A percentile compares a stretch with the other conserved stretches of the same genome.
These are phyloP conservation scores for Aspergillus pseudoterreus DNA, from an alignment of 2,329 filamentous ascomycete genomes.

Conservation along the genomic window DNA sequence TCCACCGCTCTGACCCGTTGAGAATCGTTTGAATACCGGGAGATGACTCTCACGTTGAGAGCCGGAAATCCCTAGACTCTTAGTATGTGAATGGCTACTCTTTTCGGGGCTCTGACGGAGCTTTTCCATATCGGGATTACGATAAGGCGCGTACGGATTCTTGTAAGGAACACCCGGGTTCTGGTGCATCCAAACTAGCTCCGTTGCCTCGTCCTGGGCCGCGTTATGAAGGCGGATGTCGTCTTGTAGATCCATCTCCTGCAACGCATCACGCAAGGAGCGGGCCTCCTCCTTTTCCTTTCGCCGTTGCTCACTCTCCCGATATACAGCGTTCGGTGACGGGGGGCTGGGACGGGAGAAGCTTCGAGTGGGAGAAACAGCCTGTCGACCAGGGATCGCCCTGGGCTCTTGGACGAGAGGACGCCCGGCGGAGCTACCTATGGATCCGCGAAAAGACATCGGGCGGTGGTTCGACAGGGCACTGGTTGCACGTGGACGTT, in stretches of 20 bases:
- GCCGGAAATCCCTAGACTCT: slow-evolving; percentile 24
- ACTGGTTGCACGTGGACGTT: slow-evolving; percentile 36
- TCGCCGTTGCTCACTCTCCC: slow-evolving; percentile 53
- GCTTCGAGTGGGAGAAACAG: slow-evolving; percentile 34
- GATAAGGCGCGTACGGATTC: slow-evolving; percentile 47
- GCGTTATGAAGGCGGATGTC: slow-evolving; percentile 53
- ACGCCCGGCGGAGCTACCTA: slow-evolving; percentile 29
- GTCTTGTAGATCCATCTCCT: slow-evolving; percentile 56
- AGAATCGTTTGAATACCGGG: slow-evolving; percentile 18
- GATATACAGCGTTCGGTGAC: slow-evolving; percentile 45
- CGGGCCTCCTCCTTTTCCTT: slow-evolving; percentile 58
- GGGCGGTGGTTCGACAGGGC: slow-evolving; percentile 39
- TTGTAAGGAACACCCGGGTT: slow-evolving; percentile 49
- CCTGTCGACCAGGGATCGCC: slow-evolving; percentile 29
- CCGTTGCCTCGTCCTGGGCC: slow-evolving; percentile 60
- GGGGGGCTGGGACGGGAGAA: slow-evolving; percentile 25
- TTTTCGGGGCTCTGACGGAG: slow-evolving; percentile 43
- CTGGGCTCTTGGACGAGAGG: slow-evolving; percentile 39
- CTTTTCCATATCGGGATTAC: slow-evolving; percentile 39
- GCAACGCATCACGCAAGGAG: slow-evolving; percentile 54
- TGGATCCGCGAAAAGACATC: slow-evolving; percentile 25
- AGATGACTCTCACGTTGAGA: slow-evolving; percentile 15
- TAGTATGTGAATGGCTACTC: slow-evolving; percentile 43
- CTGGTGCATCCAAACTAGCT: slow-evolving; percentile 62
- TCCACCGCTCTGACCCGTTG: slow-evolving; percentile 5